These are phyloP conservation scores for Alternaria dauci DNA, from an alignment of 2,329 filamentous ascomycete species.

Conservation along the genomic window DNA sequence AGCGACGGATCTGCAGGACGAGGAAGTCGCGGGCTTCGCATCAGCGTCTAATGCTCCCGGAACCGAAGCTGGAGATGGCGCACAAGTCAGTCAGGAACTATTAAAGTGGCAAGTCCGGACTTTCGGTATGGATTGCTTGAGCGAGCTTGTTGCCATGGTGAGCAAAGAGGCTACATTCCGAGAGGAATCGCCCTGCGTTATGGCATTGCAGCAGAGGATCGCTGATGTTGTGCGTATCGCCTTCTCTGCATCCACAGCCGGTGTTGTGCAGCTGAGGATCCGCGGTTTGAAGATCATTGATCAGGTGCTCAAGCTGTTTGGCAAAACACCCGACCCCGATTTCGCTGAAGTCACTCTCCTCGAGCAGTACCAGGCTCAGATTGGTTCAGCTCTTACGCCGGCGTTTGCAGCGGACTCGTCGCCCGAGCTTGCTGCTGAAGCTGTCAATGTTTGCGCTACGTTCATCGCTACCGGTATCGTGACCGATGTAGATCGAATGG, in stretches of 20 bases:
- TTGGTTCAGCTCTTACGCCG: slow-evolving; percentile 93
- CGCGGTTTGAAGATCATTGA: slow-evolving; percentile 95
- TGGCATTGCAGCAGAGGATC: slow-evolving; percentile 80
- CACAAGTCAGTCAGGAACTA: slow-evolving; percentile 74
- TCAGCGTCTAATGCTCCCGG: slow-evolving; percentile 69
- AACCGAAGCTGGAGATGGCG: slow-evolving; percentile 52
- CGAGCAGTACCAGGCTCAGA: slow-evolving; percentile 98
- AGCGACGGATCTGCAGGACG: slow-evolving; percentile 85
- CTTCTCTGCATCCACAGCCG: slow-evolving; percentile 95
- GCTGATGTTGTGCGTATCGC: slow-evolving; percentile 96
- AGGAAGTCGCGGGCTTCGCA: slow-evolving; percentile 96
- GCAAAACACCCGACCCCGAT: slow-evolving; percentile 92
- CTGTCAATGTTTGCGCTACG: slow-evolving; percentile 96
- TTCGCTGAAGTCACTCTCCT: slow-evolving; percentile 96
- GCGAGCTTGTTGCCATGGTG: slow-evolving; percentile 80
- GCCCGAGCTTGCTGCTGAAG: slow-evolving; percentile 92
- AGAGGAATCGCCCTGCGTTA: slow-evolving; percentile 79
- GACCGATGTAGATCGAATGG: slow-evolving; percentile 98
- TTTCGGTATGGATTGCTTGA: slow-evolving; percentile 89
- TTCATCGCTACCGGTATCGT: slow-evolving; percentile 98
- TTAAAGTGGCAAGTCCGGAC: slow-evolving; percentile 95
- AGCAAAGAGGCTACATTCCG: slow-evolving; percentile 80
- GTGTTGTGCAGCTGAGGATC: slow-evolving; percentile 86
- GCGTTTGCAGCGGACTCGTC: slow-evolving; percentile 96
- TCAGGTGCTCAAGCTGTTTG: slow-evolving; percentile 91